A percentile compares a stretch with the other conserved stretches of the same genome.
Conservation (phyloP, 805 yeast genomes). For the Yamadazyma akitaensis region DNA sequence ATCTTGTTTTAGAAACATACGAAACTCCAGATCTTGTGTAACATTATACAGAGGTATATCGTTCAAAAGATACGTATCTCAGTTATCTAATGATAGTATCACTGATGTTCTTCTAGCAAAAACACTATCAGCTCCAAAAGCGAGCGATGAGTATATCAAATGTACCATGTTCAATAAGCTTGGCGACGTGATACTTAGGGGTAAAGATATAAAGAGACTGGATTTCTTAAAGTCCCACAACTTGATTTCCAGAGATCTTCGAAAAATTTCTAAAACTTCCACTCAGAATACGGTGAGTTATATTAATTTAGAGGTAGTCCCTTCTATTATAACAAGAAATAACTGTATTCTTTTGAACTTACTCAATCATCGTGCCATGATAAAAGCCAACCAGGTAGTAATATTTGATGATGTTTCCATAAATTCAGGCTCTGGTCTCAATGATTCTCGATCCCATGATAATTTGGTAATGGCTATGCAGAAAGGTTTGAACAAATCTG, state of each 20-base stretch:
- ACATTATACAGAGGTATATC: not conserved
- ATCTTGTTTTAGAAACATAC: not conserved
- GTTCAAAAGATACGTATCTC: not conserved
- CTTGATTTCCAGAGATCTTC: constrained; percentile 55
- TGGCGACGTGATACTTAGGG: constrained; percentile 44
- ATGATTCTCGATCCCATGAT: constrained; percentile 43
- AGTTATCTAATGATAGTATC: constrained; percentile 4
- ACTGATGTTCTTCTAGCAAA: constrained; percentile 21
- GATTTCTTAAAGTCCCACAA: constrained; percentile 45
- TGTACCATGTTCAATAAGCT: constrained; percentile 48
- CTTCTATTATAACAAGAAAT: constrained; percentile 48
- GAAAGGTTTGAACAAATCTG: constrained; percentile 32
- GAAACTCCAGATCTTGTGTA: not conserved
- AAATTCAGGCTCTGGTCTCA: constrained; percentile 31
- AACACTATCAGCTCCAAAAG: constrained; percentile 17
- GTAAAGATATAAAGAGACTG: constrained; percentile 42
- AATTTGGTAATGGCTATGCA: constrained; percentile 43
- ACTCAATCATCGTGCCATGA: constrained; percentile 49
- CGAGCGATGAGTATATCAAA: constrained; percentile 35
- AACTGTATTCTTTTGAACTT: constrained; percentile 47
- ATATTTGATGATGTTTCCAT: constrained; percentile 35
- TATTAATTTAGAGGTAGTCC: constrained; percentile 49
- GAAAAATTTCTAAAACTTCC: constrained; percentile 43
- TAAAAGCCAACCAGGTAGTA: constrained; percentile 50
- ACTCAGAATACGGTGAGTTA: constrained; percentile 16